These are phyloP conservation scores for Phenoliferia sp. DNA, from an alignment of 1,284 basidiomycete genomes.

Conservation along the genomic window DNA sequence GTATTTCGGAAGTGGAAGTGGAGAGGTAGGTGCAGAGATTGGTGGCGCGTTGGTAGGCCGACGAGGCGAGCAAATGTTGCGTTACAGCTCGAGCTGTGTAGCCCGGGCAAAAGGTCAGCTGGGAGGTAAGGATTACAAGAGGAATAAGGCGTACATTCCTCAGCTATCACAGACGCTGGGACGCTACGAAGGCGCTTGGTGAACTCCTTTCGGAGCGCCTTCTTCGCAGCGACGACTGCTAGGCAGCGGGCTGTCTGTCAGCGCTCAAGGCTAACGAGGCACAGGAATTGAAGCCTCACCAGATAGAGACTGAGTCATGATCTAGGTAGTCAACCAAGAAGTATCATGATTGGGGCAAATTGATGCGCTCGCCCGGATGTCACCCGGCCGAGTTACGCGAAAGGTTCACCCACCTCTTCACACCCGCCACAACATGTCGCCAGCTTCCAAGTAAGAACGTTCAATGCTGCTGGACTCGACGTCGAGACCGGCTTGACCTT, in stretches of 20 bases:
- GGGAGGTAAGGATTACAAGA: neutral
- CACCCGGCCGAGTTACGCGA: too few relatives aligned
- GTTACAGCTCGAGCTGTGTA: constrained; percentile 34
- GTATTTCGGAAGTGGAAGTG: constrained; percentile 41
- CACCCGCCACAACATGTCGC: too few relatives aligned
- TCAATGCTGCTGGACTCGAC: neutral
- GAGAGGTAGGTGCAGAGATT: constrained; percentile 43
- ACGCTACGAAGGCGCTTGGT: neutral
- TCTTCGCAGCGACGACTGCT: neutral
- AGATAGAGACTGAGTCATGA: too few relatives aligned
- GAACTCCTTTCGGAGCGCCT: neutral
- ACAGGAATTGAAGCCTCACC: too few relatives aligned
- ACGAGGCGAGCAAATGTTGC: constrained; percentile 37
- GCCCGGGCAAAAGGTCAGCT: too few relatives aligned
- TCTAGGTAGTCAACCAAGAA: too few relatives aligned
- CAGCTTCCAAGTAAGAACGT: too few relatives aligned
- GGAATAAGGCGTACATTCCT: neutral
- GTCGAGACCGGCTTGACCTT: neutral
- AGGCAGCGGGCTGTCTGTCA: too few relatives aligned
- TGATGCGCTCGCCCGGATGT: too few relatives aligned
- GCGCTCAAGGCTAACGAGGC: too few relatives aligned
- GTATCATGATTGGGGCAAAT: too few relatives aligned
- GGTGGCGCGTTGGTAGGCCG: constrained; percentile 35
- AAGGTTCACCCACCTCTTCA: too few relatives aligned
- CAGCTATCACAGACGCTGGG: neutral